These are phyloP conservation scores for Globisporangium yorkense DNA, from an alignment of 352 stramenopile species.

Conservation along the genomic window DNA sequence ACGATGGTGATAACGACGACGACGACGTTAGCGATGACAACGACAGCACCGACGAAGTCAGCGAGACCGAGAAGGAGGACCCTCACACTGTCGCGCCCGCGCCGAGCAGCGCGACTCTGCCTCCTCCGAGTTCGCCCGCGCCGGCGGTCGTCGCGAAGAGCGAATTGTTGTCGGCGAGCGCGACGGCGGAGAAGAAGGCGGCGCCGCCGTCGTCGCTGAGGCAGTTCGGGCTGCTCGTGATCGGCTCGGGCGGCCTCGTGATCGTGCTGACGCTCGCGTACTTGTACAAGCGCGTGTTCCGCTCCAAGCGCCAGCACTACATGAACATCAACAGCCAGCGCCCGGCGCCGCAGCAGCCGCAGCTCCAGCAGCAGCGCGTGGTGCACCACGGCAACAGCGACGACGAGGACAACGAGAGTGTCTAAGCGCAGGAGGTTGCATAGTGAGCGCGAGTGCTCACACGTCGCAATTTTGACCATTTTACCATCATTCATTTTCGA, in stretches of 20 bases:
- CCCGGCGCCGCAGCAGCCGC: background rate
- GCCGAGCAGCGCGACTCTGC: background rate
- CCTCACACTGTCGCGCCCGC: background rate
- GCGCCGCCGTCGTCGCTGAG: conserved; percentile 30
- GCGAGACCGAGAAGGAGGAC: background rate
- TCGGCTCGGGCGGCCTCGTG: conserved; percentile 54
- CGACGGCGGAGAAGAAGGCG: conserved; percentile 15
- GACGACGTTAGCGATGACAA: conserved; percentile 3
- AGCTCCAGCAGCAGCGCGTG: background rate
- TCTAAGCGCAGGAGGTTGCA: conserved; percentile 4
- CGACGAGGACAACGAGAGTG: conserved; percentile 1
- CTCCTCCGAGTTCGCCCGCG: background rate
- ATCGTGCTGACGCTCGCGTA: conserved; percentile 53
- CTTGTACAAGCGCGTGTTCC: conserved; percentile 71
- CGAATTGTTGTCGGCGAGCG: conserved; percentile 15
- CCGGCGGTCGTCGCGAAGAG: background rate
- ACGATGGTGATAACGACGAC: background rate
- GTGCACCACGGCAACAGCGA: background rate
- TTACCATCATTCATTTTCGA: background rate
- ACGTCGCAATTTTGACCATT: background rate
- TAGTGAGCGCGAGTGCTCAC: background rate
- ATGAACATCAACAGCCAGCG: conserved; percentile 60
- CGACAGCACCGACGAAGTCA: conserved; percentile 3
- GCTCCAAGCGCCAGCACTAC: conserved; percentile 47
- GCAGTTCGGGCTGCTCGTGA: conserved; percentile 55